Conservation (phyloP, 768 basidiomycete species). For the Phylloporus rhodoxanthus region DNA sequence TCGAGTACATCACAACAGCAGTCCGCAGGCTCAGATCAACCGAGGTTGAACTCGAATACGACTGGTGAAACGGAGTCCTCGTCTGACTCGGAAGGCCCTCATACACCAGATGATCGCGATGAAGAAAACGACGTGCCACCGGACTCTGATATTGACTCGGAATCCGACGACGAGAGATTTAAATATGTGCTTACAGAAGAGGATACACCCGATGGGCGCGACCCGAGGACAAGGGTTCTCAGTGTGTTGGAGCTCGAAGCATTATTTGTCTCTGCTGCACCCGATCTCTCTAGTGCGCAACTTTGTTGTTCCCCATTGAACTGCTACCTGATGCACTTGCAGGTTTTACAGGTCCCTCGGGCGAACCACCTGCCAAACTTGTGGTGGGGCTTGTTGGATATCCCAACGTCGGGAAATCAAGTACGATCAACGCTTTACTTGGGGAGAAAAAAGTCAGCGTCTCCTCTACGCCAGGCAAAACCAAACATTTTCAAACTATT, state of each 20-base stretch:
- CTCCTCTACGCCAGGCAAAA: slow-evolving; percentile 95
- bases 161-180: slow-evolving; percentile 34
- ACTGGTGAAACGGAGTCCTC: slow-evolving; percentile 21
- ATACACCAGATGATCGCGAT: slow-evolving; percentile 24
- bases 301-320: not conserved
- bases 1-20: slow-evolving; percentile 5
- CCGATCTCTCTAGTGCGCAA: slow-evolving; percentile 58
- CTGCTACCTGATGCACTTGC: slow-evolving; percentile 4
- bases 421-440: slow-evolving; percentile 92
- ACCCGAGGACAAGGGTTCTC: slow-evolving; percentile 70
- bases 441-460: slow-evolving; percentile 98
- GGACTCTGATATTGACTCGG: slow-evolving; percentile 27
- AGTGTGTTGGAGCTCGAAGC: slow-evolving; percentile 85
- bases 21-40: not conserved
- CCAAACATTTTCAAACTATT: slow-evolving; percentile 98
- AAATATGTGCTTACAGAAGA: slow-evolving; percentile 52
- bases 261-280: slow-evolving; percentile 66
- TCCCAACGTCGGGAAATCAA: slow-evolving; percentile 98
- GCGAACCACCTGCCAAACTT: slow-evolving; percentile 57
- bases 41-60: not conserved
- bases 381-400: slow-evolving; percentile 93
- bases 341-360: slow-evolving; percentile 58
- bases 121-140: slow-evolving; percentile 26
- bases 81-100: slow-evolving; percentile 28
- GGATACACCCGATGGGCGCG: slow-evolving; percentile 45